Percentiles rank a stretch among this genome's conserved stretches.
Evolutionary conservation across 768 basidiomycete genomes (phyloP).

Genomic region (Suillus subalutaceus): DNA sequence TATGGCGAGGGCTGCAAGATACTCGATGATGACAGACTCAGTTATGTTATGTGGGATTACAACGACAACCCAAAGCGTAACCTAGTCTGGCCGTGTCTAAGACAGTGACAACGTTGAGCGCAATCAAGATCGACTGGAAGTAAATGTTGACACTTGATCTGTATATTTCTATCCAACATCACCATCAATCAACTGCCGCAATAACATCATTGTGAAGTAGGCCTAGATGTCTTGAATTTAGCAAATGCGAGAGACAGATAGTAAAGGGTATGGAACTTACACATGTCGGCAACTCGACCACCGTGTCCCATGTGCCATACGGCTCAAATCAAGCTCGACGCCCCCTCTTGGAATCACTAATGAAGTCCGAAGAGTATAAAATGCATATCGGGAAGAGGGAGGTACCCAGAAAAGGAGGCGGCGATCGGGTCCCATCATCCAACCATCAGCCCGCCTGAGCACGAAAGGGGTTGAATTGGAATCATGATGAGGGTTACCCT

Average conservation of each 20-base stretch:
- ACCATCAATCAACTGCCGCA: neutral
- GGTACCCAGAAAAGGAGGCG: neutral
- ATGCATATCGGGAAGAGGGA: neutral
- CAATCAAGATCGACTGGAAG: too few species aligned
- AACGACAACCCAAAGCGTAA: too few species aligned
- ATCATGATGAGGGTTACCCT: neutral
- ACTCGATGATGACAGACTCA: too few species aligned
- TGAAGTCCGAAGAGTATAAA: too few species aligned
- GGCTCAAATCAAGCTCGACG: neutral
- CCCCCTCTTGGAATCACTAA: neutral
- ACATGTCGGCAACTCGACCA: neutral
- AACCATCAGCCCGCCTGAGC: neutral
- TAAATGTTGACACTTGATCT: too few species aligned
- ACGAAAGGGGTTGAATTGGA: neutral
- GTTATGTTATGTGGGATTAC: too few species aligned
- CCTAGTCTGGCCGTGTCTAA: too few species aligned
- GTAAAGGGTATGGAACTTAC: neutral
- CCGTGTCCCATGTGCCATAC: neutral
- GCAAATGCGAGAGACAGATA: neutral
- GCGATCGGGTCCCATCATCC: neutral
- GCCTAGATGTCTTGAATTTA: neutral
- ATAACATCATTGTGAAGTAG: neutral
- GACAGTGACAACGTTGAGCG: too few species aligned
- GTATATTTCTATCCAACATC: too few species aligned
- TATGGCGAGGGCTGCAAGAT: too few species aligned